Evolutionary conservation across 2,329 filamentous ascomycete species (phyloP).

Genomic region (Verticillium alfalfae): DNA sequence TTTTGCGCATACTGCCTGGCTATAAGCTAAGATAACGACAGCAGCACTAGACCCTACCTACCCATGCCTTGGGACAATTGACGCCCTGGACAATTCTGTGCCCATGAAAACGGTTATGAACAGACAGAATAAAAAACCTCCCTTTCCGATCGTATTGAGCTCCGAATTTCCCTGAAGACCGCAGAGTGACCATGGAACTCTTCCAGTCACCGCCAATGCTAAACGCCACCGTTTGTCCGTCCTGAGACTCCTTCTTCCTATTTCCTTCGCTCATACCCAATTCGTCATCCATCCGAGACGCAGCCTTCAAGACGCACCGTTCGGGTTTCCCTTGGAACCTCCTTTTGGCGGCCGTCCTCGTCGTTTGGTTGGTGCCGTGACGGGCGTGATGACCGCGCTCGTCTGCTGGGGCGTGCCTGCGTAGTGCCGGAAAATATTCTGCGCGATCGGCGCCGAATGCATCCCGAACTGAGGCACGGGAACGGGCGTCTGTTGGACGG

Average conservation of each 20-base stretch:
- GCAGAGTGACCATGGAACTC: background rate
- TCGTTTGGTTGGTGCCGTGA: constrained; percentile 5
- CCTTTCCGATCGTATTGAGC: background rate
- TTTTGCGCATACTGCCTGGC: background rate
- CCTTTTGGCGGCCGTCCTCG: constrained; percentile 11
- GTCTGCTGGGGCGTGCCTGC: constrained; percentile 2
- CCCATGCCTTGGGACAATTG: background rate
- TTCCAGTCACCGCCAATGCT: background rate
- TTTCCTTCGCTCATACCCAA: background rate
- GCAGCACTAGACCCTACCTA: background rate
- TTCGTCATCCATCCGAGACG: background rate
- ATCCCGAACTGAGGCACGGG: constrained; percentile 13
- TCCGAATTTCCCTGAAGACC: background rate
- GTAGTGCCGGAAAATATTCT: constrained; percentile 11
- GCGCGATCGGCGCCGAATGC: constrained; percentile 5
- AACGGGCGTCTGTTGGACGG: constrained; percentile 11
- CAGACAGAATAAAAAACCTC: background rate
- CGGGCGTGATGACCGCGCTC: constrained; percentile 4
- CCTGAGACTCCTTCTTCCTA: background rate
- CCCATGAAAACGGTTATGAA: background rate
- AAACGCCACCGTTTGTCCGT: background rate
- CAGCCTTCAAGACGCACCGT: background rate
- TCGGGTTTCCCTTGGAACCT: background rate
- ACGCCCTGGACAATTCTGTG: background rate
- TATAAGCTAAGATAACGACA: background rate